A percentile compares a stretch with the other conserved stretches of the same genome.
phyloP scores from a whole-genome alignment of 495 filamentous ascomycete species.

The Aspergillus indologenus region DNA sequence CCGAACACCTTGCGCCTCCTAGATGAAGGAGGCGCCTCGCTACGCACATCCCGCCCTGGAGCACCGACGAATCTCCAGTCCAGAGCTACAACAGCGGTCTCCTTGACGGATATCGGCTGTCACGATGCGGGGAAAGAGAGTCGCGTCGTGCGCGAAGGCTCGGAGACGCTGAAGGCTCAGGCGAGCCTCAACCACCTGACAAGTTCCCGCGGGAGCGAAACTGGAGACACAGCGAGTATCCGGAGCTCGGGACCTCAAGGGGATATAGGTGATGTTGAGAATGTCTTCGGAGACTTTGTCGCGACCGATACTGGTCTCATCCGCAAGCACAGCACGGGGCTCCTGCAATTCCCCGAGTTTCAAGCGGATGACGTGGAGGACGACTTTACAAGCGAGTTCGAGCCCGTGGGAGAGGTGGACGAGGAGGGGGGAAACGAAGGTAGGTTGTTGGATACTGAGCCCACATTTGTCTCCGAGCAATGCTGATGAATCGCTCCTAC shows the following conservation, averaged over 20 bases:
- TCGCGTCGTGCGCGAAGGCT: constrained; percentile 39
- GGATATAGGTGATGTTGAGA: constrained; percentile 74
- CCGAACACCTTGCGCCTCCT: constrained; percentile 47
- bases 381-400: constrained; percentile 74
- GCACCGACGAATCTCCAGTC: constrained; percentile 55
- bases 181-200: constrained; percentile 47
- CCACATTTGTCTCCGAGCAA: constrained; percentile 1
- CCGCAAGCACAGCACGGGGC: constrained; percentile 27
- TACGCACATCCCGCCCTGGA: constrained; percentile 14
- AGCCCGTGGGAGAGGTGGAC: constrained; percentile 65
- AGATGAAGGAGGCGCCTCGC: constrained; percentile 35
- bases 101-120: constrained; percentile 71
- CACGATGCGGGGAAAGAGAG: constrained; percentile 63
- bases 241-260: constrained; percentile 76
- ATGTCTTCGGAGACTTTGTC: constrained; percentile 70
- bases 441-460: constrained; percentile 21
- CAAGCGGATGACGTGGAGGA: constrained; percentile 53
- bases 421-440: constrained; percentile 65
- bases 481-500: constrained; percentile 14
- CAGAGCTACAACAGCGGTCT: constrained; percentile 78
- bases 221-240: constrained; percentile 79
- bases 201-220: constrained; percentile 55
- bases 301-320: constrained; percentile 21
- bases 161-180: constrained; percentile 34
- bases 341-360: constrained; percentile 50